phyloP scores from a whole-genome alignment of 768 basidiomycete genomes.

The Clavaria fumosa region DNA sequence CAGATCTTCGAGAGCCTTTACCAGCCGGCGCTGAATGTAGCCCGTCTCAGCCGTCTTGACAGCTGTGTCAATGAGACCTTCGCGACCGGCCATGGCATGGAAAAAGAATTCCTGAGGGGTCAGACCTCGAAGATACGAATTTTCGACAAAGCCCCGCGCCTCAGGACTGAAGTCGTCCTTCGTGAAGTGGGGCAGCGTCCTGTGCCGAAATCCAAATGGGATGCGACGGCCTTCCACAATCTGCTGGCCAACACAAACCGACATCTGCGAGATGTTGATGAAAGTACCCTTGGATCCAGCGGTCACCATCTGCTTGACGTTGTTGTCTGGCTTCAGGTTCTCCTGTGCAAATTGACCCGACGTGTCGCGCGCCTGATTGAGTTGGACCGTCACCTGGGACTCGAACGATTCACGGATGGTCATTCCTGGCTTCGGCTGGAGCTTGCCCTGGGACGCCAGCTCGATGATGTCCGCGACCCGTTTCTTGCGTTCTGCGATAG shows the following conservation, averaged over 20 bases:
- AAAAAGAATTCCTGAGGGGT: slow-evolving; percentile 99
- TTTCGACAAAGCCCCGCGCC: slow-evolving; percentile 96
- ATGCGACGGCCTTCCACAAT: slow-evolving; percentile 96
- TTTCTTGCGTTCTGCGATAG: slow-evolving; percentile 67
- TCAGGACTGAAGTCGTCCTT: slow-evolving; percentile 99
- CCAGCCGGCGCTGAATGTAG: slow-evolving; percentile 95
- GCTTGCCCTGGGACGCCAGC: slow-evolving; percentile 68
- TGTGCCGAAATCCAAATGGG: slow-evolving; percentile 95
- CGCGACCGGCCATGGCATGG: slow-evolving; percentile 99
- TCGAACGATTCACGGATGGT: slow-evolving; percentile 98
- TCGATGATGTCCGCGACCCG: slow-evolving; percentile 69
- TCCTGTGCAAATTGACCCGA: slow-evolving; percentile 96
- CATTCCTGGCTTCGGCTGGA: slow-evolving; percentile 93
- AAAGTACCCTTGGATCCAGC: slow-evolving; percentile 97
- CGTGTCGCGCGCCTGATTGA: slow-evolving; percentile 89
- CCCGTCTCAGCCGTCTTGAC: slow-evolving; percentile 99
- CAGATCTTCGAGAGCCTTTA: slow-evolving; percentile 95
- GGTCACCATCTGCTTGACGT: slow-evolving; percentile 99
- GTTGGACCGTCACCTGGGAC: slow-evolving; percentile 74
- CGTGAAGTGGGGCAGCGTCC: slow-evolving; percentile 91
- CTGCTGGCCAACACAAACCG: slow-evolving; percentile 97
- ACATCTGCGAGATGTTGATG: slow-evolving; percentile 99
- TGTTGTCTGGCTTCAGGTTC: slow-evolving; percentile 96
- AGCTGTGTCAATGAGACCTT: slow-evolving; percentile 97
- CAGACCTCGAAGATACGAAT: slow-evolving; percentile 90